Evolutionary conservation across 768 basidiomycete species (phyloP).

Genomic region (Trametes cubensis): DNA sequence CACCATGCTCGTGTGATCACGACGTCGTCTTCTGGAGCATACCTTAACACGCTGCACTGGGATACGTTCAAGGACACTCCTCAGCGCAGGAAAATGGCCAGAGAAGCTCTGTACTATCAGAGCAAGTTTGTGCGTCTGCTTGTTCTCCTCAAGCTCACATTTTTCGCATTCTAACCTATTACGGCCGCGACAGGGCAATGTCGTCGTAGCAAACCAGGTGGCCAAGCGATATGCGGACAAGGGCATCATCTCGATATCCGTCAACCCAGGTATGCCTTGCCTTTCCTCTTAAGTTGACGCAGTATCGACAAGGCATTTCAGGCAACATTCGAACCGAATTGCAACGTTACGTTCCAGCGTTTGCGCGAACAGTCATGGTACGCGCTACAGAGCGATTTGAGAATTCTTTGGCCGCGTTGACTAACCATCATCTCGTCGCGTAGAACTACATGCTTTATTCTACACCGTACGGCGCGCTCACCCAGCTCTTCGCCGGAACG

Average conservation of each 20-base stretch:
- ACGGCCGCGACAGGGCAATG: slow-evolving; percentile 41
- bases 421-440: neutral
- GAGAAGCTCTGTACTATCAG: slow-evolving; percentile 31
- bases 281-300: slow-evolving; percentile 34
- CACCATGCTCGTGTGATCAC: slow-evolving; percentile 52
- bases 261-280: slow-evolving; percentile 47
- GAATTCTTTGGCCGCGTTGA: too few relatives aligned
- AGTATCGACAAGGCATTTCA: neutral
- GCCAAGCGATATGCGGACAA: slow-evolving; percentile 50
- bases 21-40: slow-evolving; percentile 45
- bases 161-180: too few relatives aligned
- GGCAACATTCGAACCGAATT: slow-evolving; percentile 29
- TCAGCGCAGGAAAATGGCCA: slow-evolving; percentile 22
- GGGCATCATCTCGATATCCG: slow-evolving; percentile 45
- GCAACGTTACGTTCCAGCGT: neutral
- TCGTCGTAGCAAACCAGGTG: slow-evolving; percentile 48
- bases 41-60: slow-evolving; percentile 40
- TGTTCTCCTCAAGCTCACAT: too few relatives aligned
- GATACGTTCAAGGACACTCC: slow-evolving; percentile 39
- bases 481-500: slow-evolving; percentile 39
- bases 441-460: slow-evolving; percentile 32
- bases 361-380: slow-evolving; percentile 14
- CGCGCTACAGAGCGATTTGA: neutral
- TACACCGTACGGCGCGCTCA: slow-evolving; percentile 34
- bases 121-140: slow-evolving; percentile 49